Evolutionary conservation across 495 filamentous ascomycete genomes (phyloP), one percentile per base, ranked within the genome.

Genomic region (Xylaria intraflava): DNA sequence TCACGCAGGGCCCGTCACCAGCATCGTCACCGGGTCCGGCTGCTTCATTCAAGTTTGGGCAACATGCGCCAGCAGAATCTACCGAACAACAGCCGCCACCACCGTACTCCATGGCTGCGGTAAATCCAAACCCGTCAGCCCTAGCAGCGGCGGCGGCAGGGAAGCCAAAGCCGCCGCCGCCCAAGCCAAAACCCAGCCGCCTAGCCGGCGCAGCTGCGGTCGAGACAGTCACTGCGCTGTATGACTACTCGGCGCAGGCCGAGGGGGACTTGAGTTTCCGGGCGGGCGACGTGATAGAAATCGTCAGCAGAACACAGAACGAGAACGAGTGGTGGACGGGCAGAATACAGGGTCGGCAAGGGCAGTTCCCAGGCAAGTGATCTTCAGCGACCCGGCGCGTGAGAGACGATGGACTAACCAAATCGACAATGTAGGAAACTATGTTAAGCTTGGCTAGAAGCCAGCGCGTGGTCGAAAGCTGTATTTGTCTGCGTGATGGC

Each of bases 281-380:
- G 3, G 83, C 89, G 0, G 94, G 93, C 3, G 94, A 99, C 54
- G 72, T 88, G 24, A 97, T 99, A 61, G 90, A 96, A 67, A 89
- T 99, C 51, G 66, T 89, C 11, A 76, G 78, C 55, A 77, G 88
- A 41, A 95, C 90, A 11, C 74, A 75, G 14, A 95, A 94, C 57
- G 86, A 87, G 45, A 95, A 99, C 61, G 93, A 97, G 69, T 99
- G 93, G 93, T 99, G 93, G 93, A 83, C 76, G 2, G 93, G 93
- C 6, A 84, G 78, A 65, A 55, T 93, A 49, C 72, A 83, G 55
- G 90, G 87, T 19, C 81, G 83, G 67, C 75, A 86, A 60, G 93
- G 93, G 35, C 93, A 97, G 69, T 97, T 98, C 69, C 93, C 93
- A 59, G 93, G 93, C 91, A 80, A 71, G 82, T 78, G 3, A 33